Percentiles rank a stretch among this genome's conserved stretches.
Evolutionary conservation across 176 grass and related monocot species (phyloP).

Genomic region (Rhynchospora tenuis): DNA sequence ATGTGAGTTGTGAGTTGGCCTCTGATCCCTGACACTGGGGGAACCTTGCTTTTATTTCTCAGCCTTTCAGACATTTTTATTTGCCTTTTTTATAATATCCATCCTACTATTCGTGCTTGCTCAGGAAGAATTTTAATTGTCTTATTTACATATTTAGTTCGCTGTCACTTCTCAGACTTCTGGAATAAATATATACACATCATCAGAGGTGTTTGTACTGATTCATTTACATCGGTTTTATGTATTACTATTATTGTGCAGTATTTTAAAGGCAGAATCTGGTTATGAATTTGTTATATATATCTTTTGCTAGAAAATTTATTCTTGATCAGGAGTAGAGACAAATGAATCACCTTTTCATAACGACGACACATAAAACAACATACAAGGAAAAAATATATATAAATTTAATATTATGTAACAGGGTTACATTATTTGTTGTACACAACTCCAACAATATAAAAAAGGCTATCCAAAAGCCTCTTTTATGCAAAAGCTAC

Average conservation of each 20-base stretch:
- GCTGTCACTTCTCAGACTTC: not conserved
- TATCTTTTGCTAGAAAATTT: not conserved
- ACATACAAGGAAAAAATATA: not conserved
- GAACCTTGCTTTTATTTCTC: not conserved
- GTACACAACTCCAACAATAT: not conserved
- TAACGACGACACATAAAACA: not conserved
- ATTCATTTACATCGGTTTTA: not conserved
- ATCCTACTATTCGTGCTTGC: not conserved
- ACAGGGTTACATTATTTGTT: not conserved
- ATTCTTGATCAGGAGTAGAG: not conserved
- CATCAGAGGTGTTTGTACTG: not conserved
- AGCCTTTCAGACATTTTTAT: not conserved
- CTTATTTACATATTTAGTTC: not conserved
- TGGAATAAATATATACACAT: not conserved
- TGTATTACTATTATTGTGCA: not conserved
- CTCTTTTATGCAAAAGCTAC: not conserved
- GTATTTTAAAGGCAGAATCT: not conserved
- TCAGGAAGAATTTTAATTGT: not conserved
- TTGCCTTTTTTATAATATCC: not conserved
- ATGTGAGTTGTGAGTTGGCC: not conserved
- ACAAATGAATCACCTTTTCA: not conserved
- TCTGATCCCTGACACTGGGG: not conserved
- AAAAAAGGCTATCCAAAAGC: slow-evolving; percentile 3
- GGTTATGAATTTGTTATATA: not conserved
- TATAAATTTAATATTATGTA: not conserved